These are phyloP conservation scores for Aspergillus neoniger DNA, from an alignment of 2,329 filamentous ascomycete species.

Conservation along the genomic window DNA sequence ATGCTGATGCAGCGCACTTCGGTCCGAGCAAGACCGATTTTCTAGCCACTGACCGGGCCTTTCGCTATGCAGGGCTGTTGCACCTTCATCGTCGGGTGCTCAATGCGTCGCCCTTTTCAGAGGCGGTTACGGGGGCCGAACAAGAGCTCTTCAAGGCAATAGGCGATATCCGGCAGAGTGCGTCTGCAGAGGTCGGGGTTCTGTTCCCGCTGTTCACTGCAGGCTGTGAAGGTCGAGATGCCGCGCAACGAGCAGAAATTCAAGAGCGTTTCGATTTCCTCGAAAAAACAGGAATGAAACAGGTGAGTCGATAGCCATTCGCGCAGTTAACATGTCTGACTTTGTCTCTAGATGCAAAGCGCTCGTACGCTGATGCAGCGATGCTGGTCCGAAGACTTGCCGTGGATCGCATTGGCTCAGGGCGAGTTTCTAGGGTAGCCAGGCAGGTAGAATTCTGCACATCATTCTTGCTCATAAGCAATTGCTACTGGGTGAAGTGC, in stretches of 20 bases:
- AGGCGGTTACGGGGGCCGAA: constrained; percentile 65
- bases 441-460: no score
- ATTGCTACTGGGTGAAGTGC: background rate
- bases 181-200: constrained; percentile 72
- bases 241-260: constrained; percentile 60
- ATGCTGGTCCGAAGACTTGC: constrained; percentile 40
- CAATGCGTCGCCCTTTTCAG: constrained; percentile 58
- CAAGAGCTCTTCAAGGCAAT: constrained; percentile 64
- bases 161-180: constrained; percentile 63
- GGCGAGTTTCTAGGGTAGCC: constrained; percentile 43
- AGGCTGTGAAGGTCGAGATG: constrained; percentile 68
- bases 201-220: constrained; percentile 83
- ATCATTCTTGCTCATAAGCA: background rate
- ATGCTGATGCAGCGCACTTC: constrained; percentile 45
- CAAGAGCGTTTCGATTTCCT: constrained; percentile 66
- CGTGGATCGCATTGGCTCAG: constrained; percentile 42
- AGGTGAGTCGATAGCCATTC: constrained; percentile 53
- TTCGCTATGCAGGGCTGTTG: constrained; percentile 75
- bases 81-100: constrained; percentile 75
- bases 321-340: background rate
- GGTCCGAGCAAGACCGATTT: constrained; percentile 49
- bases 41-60: constrained; percentile 72
- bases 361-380: constrained; percentile 44
- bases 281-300: constrained; percentile 74
- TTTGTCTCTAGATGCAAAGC: constrained; percentile 37